These are phyloP conservation scores for Blastobotrys ciferrii DNA, from an alignment of 1,139 yeast species.

Conservation along the genomic window DNA sequence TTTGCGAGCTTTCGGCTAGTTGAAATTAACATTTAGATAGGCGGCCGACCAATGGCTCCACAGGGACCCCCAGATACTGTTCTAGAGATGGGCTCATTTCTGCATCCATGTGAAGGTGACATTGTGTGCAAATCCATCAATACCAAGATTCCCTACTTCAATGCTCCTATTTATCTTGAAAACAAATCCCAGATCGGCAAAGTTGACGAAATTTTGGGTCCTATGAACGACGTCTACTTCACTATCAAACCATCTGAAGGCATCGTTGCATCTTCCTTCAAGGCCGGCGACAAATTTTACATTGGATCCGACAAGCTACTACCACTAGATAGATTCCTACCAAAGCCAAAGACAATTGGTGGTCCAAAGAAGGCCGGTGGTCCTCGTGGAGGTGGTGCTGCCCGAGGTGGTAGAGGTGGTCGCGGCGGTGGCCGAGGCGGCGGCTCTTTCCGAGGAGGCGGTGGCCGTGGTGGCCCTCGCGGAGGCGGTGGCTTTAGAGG, in stretches of 20 bases:
- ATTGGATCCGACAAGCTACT: constrained; percentile 93
- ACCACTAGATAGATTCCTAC: constrained; percentile 93
- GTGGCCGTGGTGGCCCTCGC: constrained; percentile 46
- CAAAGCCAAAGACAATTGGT: constrained; percentile 81
- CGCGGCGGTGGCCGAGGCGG: constrained; percentile 47
- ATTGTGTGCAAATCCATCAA: constrained; percentile 94
- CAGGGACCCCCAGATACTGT: constrained; percentile 92
- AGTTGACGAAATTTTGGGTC: constrained; percentile 97
- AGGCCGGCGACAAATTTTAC: constrained; percentile 92
- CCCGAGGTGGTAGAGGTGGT: constrained; percentile 46
- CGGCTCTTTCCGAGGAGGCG: constrained; percentile 42
- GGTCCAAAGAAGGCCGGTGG: constrained; percentile 65
- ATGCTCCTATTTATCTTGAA: constrained; percentile 96
- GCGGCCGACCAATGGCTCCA: constrained; percentile 53
- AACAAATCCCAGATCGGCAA: constrained; percentile 92
- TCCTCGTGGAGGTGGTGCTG: constrained; percentile 45
- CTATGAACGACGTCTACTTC: constrained; percentile 93
- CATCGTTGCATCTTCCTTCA: constrained; percentile 88
- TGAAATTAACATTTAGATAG: neutral
- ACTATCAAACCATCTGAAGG: constrained; percentile 96
- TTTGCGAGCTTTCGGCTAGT: constrained; percentile 38
- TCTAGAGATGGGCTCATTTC: constrained; percentile 88
- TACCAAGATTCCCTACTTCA: constrained; percentile 93
- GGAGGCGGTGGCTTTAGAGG: constrained; percentile 50
- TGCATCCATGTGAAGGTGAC: constrained; percentile 96